Conservation (phyloP, 768 basidiomycete genomes). For the Scleroderma citrinum region DNA sequence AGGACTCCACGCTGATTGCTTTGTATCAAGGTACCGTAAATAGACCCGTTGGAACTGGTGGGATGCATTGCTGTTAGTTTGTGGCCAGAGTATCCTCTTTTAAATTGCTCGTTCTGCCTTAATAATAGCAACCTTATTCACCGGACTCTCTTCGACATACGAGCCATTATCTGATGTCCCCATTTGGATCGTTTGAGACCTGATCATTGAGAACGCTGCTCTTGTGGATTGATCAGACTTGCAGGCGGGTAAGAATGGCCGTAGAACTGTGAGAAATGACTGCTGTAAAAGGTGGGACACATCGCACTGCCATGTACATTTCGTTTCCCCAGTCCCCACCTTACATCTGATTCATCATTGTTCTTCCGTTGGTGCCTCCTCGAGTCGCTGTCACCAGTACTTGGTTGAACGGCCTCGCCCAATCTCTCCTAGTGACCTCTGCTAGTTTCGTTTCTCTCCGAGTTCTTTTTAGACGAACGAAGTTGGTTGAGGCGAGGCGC, state of each 20-base stretch:
- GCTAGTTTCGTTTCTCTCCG: neutral
- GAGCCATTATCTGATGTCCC: too few relatives aligned
- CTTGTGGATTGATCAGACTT: too few relatives aligned
- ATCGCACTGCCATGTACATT: neutral
- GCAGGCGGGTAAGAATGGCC: neutral
- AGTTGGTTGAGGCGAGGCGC: too few relatives aligned
- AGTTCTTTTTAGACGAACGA: too few relatives aligned
- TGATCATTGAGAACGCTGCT: too few relatives aligned
- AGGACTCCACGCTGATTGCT: neutral
- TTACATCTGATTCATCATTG: neutral
- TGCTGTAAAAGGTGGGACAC: neutral
- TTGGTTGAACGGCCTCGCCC: neutral
- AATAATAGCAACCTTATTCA: too few relatives aligned
- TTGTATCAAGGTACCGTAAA: slow-evolving; percentile 21
- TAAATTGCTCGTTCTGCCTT: too few relatives aligned
- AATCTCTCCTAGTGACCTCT: neutral
- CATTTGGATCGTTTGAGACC: too few relatives aligned
- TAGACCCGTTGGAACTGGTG: slow-evolving; percentile 4
- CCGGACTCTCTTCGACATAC: too few relatives aligned
- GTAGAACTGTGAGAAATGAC: neutral
- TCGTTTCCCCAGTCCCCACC: neutral
- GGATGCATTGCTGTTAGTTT: neutral
- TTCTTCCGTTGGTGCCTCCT: neutral
- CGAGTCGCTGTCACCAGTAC: neutral
- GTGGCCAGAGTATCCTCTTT: too few relatives aligned